Conservation (phyloP, 805 yeast species). For the Myxozyma udenii region DNA sequence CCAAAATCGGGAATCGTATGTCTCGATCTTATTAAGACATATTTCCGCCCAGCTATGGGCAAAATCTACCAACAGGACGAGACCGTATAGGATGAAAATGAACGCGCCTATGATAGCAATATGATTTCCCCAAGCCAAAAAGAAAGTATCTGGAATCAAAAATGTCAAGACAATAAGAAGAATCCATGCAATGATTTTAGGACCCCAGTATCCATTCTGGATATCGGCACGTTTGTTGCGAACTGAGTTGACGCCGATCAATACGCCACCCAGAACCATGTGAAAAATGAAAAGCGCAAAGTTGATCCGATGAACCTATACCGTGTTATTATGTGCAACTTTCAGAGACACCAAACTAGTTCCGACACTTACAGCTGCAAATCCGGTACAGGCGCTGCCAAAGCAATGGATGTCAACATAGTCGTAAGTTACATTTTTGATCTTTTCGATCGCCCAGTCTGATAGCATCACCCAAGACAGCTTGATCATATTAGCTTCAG, state of each 20-base stretch:
- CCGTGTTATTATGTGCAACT: too few species aligned
- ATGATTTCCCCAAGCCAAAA: slow-evolving; percentile 86
- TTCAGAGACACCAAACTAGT: too few species aligned
- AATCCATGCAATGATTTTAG: slow-evolving; percentile 63
- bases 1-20: slow-evolving; percentile 75
- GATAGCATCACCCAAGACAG: slow-evolving; percentile 91
- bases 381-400: slow-evolving; percentile 84
- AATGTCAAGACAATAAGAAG: slow-evolving; percentile 60
- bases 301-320: slow-evolving; percentile 62
- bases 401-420: slow-evolving; percentile 68
- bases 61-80: slow-evolving; percentile 86
- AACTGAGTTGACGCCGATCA: slow-evolving; percentile 74
- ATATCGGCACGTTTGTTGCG: slow-evolving; percentile 72
- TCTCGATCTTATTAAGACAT: slow-evolving; percentile 85
- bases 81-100: slow-evolving; percentile 81
- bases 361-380: slow-evolving; percentile 64
- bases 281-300: slow-evolving; percentile 84
- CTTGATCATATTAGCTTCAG: not conserved
- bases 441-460: slow-evolving; percentile 69
- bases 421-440: slow-evolving; percentile 69
- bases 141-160: slow-evolving; percentile 81
- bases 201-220: slow-evolving; percentile 91
- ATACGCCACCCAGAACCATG: slow-evolving; percentile 59
- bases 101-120: slow-evolving; percentile 82
- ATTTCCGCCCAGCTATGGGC: slow-evolving; percentile 99